Percentiles rank a stretch among this genome's conserved stretches.
Conservation (phyloP, 345 rosid species). For the Bruguiera gymnorhiza region DNA sequence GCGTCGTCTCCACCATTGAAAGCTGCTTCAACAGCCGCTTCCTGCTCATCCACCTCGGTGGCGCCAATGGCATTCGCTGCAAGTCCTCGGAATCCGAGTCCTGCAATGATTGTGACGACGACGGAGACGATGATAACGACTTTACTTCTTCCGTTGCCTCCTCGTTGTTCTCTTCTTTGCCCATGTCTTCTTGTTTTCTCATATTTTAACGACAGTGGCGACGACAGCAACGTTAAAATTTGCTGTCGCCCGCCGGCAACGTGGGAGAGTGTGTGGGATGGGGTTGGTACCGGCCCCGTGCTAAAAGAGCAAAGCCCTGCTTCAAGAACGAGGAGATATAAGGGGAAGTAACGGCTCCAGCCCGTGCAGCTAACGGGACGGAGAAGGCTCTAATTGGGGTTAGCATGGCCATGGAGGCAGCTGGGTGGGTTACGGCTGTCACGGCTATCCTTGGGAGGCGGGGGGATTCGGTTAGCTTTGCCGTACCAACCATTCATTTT, state of each 20-base stretch:
- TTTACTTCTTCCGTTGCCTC: no score
- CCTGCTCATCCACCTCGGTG: constrained; percentile 39
- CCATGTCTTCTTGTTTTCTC: no score
- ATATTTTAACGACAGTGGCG: no score
- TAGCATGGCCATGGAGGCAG: not conserved
- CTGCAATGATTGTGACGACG: constrained; percentile 19
- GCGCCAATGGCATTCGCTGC: constrained; percentile 44
- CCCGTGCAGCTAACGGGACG: constrained; percentile 9
- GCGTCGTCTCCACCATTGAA: constrained; percentile 71
- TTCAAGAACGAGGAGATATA: no score
- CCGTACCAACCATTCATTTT: constrained; percentile 7
- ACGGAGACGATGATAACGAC: constrained; percentile 19
- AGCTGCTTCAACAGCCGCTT: constrained; percentile 62
- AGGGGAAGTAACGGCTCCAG: not conserved
- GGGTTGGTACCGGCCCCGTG: no score
- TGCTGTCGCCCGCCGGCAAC: no score
- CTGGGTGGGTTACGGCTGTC: constrained; percentile 1
- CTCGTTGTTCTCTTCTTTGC: no score
- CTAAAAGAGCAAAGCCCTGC: no score
- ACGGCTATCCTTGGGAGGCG: constrained; percentile 4
- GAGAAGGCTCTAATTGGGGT: no score
- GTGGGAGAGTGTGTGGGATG: no score
- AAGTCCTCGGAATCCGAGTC: constrained; percentile 36
- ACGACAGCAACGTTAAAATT: no score
- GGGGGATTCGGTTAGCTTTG: not conserved